These are phyloP conservation scores for Rubroshorea leprosula DNA, from an alignment of 345 rosid species.

Conservation along the genomic window DNA sequence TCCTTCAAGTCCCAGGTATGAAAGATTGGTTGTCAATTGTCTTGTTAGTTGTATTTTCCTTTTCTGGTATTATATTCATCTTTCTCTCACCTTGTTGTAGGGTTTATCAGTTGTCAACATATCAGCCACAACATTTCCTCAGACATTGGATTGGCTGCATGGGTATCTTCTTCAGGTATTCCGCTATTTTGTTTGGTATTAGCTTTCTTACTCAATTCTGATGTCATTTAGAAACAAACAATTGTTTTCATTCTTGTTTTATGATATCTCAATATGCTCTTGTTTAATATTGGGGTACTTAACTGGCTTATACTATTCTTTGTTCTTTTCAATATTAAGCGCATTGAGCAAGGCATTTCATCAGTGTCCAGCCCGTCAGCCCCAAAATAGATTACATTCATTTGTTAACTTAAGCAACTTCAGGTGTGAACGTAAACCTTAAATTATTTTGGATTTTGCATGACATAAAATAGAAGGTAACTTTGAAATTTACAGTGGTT, in stretches of 20 bases:
- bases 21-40: neutral
- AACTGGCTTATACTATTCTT: slow-evolving; percentile 9
- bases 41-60: neutral
- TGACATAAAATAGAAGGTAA: neutral
- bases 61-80: neutral
- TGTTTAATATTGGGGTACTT: neutral
- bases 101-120: slow-evolving; percentile 69
- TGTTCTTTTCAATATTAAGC: slow-evolving; percentile 38
- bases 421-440: slow-evolving; percentile 21
- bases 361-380: slow-evolving; percentile 28
- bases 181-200: neutral
- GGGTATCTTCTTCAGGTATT: slow-evolving; percentile 87
- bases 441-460: slow-evolving; percentile 6
- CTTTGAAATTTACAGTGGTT: too few species aligned
- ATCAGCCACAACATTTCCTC: slow-evolving; percentile 89
- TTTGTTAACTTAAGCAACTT: slow-evolving; percentile 15
- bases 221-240: neutral
- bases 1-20: slow-evolving; percentile 76
- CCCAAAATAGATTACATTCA: slow-evolving; percentile 20
- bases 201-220: neutral
- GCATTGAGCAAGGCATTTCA: slow-evolving; percentile 82
- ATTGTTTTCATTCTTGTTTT: neutral
- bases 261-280: neutral
- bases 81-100: slow-evolving; percentile 20
- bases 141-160: slow-evolving; percentile 78